phyloP scores from a whole-genome alignment of 139 green algal species.

The Closterium sp. region DNA sequence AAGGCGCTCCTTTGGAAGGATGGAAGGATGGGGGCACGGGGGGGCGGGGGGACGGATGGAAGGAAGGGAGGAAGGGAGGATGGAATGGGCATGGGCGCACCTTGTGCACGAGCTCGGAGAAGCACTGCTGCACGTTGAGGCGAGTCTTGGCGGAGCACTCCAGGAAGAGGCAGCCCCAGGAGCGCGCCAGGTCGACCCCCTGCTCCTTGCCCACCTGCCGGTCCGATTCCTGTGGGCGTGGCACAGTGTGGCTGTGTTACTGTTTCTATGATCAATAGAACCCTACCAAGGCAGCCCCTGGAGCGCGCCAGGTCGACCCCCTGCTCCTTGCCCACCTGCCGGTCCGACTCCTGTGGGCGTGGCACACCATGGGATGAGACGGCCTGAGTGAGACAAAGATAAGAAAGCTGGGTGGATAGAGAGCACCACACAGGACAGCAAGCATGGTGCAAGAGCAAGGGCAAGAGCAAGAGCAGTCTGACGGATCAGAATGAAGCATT shows the following conservation, averaged over 20 bases:
- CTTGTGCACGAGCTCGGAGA: constrained; percentile 85
- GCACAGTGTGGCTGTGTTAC: neutral
- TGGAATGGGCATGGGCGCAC: no score
- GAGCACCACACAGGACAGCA: no score
- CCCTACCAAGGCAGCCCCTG: constrained; percentile 84
- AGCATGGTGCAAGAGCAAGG: no score
- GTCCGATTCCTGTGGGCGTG: constrained; percentile 54
- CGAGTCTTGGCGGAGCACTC: constrained; percentile 85
- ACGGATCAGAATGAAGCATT: no score
- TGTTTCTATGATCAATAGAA: no score
- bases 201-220: constrained; percentile 74
- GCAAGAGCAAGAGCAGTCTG: no score
- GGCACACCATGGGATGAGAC: no score
- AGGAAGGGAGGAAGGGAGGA: no score
- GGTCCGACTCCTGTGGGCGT: constrained; percentile 55
- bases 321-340: constrained; percentile 74
- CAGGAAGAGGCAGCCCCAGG: constrained; percentile 86
- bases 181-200: constrained; percentile 72
- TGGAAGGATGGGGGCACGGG: neutral
- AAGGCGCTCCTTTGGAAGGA: neutral
- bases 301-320: constrained; percentile 73
- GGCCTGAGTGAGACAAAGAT: no score
- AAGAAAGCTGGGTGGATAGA: no score
- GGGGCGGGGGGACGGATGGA: no score
- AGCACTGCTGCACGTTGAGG: constrained; percentile 69